phyloP scores from a whole-genome alignment of 1,139 yeast genomes.

The Citeromyces siamensis region DNA sequence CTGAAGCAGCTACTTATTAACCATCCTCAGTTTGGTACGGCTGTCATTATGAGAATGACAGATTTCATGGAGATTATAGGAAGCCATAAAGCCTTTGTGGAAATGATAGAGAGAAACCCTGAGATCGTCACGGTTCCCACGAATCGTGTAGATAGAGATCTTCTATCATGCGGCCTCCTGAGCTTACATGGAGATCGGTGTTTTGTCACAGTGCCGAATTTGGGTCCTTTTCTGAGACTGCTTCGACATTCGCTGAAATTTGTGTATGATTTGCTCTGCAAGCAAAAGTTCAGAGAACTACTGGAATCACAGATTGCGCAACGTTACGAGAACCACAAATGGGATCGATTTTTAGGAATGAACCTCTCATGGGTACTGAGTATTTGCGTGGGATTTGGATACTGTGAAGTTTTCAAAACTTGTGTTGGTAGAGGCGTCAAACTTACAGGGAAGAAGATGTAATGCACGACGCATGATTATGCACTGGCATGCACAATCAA shows the following conservation, averaged over 20 bases:
- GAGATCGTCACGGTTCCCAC: slow-evolving; percentile 15
- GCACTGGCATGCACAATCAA: no score
- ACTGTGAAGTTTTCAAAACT: slow-evolving; percentile 51
- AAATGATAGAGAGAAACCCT: background rate
- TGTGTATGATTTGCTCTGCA: slow-evolving; percentile 33
- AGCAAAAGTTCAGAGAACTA: slow-evolving; percentile 36
- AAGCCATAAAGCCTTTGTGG: background rate
- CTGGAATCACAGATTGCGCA: slow-evolving; percentile 35
- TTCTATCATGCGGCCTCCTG: slow-evolving; percentile 41
- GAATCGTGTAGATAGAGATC: slow-evolving; percentile 16
- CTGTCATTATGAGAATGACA: slow-evolving; percentile 19
- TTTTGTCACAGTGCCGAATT: slow-evolving; percentile 45
- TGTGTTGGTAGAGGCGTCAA: slow-evolving; percentile 67
- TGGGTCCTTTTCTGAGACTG: slow-evolving; percentile 42
- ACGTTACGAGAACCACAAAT: slow-evolving; percentile 29
- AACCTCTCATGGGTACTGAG: slow-evolving; percentile 52
- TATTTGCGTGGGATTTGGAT: slow-evolving; percentile 58
- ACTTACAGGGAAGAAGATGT: slow-evolving; percentile 34
- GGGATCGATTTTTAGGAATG: slow-evolving; percentile 49
- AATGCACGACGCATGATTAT: no score
- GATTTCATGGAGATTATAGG: slow-evolving; percentile 10
- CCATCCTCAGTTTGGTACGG: slow-evolving; percentile 22
- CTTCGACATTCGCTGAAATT: slow-evolving; percentile 32
- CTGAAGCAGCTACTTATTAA: slow-evolving; percentile 22
- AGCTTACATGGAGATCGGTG: slow-evolving; percentile 35